phyloP scores from a whole-genome alignment of 371 early-diverging fungal genomes.

The Smittium culicis region DNA sequence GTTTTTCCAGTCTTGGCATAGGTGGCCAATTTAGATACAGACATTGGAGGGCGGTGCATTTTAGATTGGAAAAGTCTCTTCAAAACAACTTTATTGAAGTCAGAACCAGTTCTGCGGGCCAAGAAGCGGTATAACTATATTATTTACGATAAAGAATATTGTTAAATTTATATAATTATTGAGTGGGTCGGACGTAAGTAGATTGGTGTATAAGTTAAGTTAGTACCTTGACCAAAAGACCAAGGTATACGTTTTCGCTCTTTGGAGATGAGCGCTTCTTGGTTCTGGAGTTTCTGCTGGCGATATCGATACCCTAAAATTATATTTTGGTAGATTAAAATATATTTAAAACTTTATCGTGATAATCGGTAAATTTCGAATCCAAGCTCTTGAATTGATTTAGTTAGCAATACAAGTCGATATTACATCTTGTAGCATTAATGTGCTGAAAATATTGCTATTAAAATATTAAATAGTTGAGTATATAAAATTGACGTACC shows the following conservation, averaged over 20 bases:
- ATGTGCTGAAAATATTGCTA: too few relatives aligned
- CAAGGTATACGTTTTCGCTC: slow-evolving; percentile 86
- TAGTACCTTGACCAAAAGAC: slow-evolving; percentile 84
- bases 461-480: too few relatives aligned
- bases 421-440: too few relatives aligned
- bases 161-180: neutral
- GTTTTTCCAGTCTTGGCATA: slow-evolving; percentile 63
- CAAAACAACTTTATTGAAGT: slow-evolving; percentile 96
- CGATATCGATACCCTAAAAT: slow-evolving; percentile 88
- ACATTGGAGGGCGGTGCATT: slow-evolving; percentile 89
- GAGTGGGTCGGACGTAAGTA: slow-evolving; percentile 7
- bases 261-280: slow-evolving; percentile 71
- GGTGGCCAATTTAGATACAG: slow-evolving; percentile 68
- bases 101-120: slow-evolving; percentile 92
- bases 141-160: neutral
- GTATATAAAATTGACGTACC: too few relatives aligned
- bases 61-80: slow-evolving; percentile 97
- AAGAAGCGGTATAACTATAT: slow-evolving; percentile 91
- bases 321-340: too few relatives aligned
- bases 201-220: neutral
- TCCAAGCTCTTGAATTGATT: too few relatives aligned
- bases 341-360: too few relatives aligned
- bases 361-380: too few relatives aligned
- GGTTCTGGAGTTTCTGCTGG: slow-evolving; percentile 91
- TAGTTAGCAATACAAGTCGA: too few relatives aligned